Percentiles rank a stretch among this genome's conserved stretches.
These are phyloP conservation scores for Flammula alnicola DNA, from an alignment of 1,284 basidiomycete species.

Conservation along the genomic window DNA sequence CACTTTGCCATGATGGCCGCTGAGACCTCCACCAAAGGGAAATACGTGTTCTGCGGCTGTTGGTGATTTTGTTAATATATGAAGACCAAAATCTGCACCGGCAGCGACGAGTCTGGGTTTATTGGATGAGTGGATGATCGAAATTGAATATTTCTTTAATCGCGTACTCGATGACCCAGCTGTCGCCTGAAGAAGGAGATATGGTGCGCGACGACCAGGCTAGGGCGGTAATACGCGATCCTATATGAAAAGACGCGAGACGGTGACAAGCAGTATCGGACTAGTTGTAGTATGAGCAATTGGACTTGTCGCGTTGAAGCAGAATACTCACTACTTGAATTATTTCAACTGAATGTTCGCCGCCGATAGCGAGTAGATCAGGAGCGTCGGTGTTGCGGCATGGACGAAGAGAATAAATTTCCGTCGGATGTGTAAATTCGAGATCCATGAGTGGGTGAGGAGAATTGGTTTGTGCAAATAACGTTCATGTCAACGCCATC, in stretches of 20 bases:
- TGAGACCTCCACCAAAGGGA: constrained; percentile 75
- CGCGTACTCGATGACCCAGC: constrained; percentile 68
- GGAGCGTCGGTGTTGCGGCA: constrained; percentile 65
- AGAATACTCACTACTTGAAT: constrained; percentile 58
- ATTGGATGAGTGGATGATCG: constrained; percentile 10
- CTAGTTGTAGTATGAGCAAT: constrained; percentile 30
- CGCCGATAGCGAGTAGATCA: constrained; percentile 73
- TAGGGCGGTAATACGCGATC: constrained; percentile 71
- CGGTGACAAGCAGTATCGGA: constrained; percentile 45
- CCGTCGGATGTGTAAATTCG: constrained; percentile 57
- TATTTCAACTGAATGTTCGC: constrained; percentile 72
- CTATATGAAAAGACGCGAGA: constrained; percentile 75
- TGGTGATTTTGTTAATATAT: constrained; percentile 63
- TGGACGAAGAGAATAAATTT: constrained; percentile 63
- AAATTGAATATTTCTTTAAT: background rate
- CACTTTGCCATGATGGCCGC: constrained; percentile 74
- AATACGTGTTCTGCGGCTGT: constrained; percentile 58
- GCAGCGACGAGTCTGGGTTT: constrained; percentile 64
- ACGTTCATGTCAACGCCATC: constrained; percentile 24
- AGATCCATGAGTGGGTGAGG: constrained; percentile 55
- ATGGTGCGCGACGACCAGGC: constrained; percentile 75
- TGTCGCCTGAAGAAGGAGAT: constrained; percentile 65
- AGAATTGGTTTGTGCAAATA: background rate
- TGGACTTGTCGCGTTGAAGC: constrained; percentile 16
- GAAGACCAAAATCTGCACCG: constrained; percentile 67